phyloP scores from a whole-genome alignment of 2,329 filamentous ascomycete species.

The Fusarium scirpi region DNA sequence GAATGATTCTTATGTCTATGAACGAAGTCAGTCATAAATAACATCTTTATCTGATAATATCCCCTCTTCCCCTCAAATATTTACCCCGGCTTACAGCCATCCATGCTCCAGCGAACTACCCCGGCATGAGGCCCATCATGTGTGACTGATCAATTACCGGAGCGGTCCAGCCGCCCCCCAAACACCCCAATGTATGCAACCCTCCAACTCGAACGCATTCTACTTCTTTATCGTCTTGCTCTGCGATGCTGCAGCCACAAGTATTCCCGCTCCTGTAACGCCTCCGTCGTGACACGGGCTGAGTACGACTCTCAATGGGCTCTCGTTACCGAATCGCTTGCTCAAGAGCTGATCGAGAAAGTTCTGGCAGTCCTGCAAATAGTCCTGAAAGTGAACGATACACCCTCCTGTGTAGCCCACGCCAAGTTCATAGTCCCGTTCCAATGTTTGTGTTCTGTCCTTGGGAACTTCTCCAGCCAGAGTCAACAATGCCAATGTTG shows the following conservation, averaged over 20 bases:
- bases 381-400: conserved; percentile 83
- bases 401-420: conserved; percentile 85
- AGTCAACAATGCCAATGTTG: conserved; percentile 75
- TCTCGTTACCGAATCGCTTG: conserved; percentile 44
- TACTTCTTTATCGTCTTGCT: conserved; percentile 54
- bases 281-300: conserved; percentile 71
- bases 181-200: conserved; percentile 30
- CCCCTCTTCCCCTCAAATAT: conserved; percentile 19
- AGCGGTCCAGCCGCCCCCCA: conserved; percentile 39
- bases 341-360: conserved; percentile 70
- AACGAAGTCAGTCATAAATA: conserved; percentile 15
- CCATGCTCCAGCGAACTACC: conserved; percentile 22
- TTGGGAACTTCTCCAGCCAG: conserved; percentile 74
- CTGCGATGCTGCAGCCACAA: conserved; percentile 61
- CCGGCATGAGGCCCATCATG: conserved; percentile 21
- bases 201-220: conserved; percentile 11
- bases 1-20: conserved; percentile 32
- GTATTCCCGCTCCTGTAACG: conserved; percentile 70
- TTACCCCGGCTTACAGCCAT: conserved; percentile 26
- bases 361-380: conserved; percentile 74
- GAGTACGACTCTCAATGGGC: conserved; percentile 61
- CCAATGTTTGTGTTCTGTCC: conserved; percentile 40
- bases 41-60: conserved; percentile 9
- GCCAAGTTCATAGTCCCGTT: conserved; percentile 67
- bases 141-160: conserved; percentile 36